These are phyloP conservation scores for Xylariaceae sp. DNA, from an alignment of 2,329 filamentous ascomycete genomes.

Conservation along the genomic window DNA sequence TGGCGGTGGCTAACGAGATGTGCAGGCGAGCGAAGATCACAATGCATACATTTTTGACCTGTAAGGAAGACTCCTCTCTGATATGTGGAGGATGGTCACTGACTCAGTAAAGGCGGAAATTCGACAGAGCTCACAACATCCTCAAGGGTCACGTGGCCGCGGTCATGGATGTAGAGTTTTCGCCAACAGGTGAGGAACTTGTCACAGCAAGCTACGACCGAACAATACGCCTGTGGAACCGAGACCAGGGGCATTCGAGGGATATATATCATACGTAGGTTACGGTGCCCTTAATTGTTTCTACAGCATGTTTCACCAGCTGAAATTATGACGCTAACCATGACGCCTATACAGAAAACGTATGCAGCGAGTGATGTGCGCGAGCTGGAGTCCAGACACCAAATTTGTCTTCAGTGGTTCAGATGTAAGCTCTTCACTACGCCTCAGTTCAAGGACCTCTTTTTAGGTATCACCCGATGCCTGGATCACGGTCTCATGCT, in stretches of 20 bases:
- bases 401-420: constrained; percentile 87
- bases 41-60: constrained; percentile 80
- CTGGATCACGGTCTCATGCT: too few species aligned
- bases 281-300: constrained; percentile 74
- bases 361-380: constrained; percentile 62
- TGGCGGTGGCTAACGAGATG: constrained; percentile 1
- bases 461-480: constrained; percentile 66
- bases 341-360: constrained; percentile 62
- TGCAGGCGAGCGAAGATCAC: constrained; percentile 79
- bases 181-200: constrained; percentile 88
- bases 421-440: constrained; percentile 40
- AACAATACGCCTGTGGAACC: constrained; percentile 80
- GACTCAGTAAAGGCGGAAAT: constrained; percentile 57
- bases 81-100: too few species aligned
- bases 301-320: constrained; percentile 3
- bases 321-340: background rate
- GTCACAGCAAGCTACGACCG: constrained; percentile 85
- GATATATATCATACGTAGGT: constrained; percentile 97
- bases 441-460: too few species aligned
- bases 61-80: too few species aligned
- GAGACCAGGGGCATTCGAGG: constrained; percentile 74
- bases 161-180: constrained; percentile 96
- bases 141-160: constrained; percentile 51
- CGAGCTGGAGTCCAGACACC: constrained; percentile 80
- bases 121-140: constrained; percentile 82